Conservation (phyloP, 2,329 filamentous ascomycete species). For the Fusarium sp. region DNA sequence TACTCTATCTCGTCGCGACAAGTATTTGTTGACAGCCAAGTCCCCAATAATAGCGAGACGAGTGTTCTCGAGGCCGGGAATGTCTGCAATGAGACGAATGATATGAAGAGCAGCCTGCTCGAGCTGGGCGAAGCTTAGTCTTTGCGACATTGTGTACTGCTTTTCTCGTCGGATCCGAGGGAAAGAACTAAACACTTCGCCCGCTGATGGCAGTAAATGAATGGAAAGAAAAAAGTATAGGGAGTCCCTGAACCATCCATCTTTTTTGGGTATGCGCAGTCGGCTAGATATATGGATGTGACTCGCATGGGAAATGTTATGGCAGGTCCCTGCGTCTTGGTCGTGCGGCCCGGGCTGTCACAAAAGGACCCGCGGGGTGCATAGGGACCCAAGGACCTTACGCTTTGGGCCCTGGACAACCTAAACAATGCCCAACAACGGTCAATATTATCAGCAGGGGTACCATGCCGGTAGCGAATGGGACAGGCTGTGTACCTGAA, state of each 20-base stretch:
- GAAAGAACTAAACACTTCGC: conserved; percentile 37
- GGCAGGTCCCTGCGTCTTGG: conserved; percentile 5
- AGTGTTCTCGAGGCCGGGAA: conserved; percentile 45
- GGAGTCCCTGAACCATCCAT: background rate
- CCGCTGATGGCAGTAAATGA: conserved; percentile 11
- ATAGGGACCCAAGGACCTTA: conserved; percentile 9
- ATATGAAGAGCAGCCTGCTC: conserved; percentile 86
- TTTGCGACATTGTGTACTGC: conserved; percentile 38
- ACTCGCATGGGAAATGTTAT: background rate
- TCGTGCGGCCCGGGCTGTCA: background rate
- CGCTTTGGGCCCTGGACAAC: conserved; percentile 2
- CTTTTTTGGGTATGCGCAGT: background rate
- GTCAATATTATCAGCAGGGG: conserved; percentile 13
- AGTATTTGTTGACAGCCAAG: conserved; percentile 43
- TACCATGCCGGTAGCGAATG: conserved; percentile 21
- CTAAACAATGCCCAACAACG: conserved; percentile 32
- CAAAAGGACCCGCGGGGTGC: conserved; percentile 19
- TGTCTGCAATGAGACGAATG: conserved; percentile 80
- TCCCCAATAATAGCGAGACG: conserved; percentile 45
- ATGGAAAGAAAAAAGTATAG: background rate
- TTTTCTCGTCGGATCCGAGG: background rate
- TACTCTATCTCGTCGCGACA: conserved; percentile 34
- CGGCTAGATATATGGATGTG: conserved; percentile 23
- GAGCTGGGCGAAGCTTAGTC: conserved; percentile 54
- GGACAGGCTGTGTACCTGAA: conserved; percentile 8